Percentiles rank a stretch among this genome's conserved stretches.
Conservation (phyloP, 2,329 filamentous ascomycete genomes). For the Exophiala bonariae region DNA sequence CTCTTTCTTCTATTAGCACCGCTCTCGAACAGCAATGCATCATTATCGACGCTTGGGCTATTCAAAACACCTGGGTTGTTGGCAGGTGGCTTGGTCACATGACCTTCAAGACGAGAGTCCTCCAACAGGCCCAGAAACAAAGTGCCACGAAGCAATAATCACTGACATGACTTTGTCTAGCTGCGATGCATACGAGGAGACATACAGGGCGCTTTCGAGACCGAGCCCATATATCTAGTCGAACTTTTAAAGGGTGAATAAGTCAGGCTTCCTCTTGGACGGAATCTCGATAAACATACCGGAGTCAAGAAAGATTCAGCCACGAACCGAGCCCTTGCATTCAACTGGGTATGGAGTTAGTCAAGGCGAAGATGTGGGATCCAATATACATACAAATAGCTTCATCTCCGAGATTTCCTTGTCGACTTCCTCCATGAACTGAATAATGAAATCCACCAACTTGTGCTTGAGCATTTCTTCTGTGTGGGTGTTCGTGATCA, state of each 20-base stretch:
- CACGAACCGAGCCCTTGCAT: conserved; percentile 94
- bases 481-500: conserved; percentile 98
- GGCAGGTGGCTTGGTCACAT: no score
- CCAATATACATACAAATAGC: conserved; percentile 75
- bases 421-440: conserved; percentile 99
- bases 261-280: conserved; percentile 1
- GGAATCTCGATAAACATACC: conserved; percentile 51
- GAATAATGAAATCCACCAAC: conserved; percentile 97
- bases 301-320: conserved; percentile 98
- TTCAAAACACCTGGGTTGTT: no score
- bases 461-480: conserved; percentile 99
- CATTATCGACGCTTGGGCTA: no score
- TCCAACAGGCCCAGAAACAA: no score
- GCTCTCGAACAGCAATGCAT: no score
- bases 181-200: no score
- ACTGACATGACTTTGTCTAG: no score
- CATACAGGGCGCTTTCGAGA: no score
- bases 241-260: conserved; percentile 15
- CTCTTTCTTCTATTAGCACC: no score
- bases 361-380: background rate
- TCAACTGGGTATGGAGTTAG: conserved; percentile 64
- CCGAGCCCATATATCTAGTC: no score
- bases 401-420: conserved; percentile 99
- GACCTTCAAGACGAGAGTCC: no score
- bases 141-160: no score